Percentiles rank a stretch among this genome's conserved stretches.
Conservation (phyloP, 345 rosid species). For the Schrenkiella parvula region DNA sequence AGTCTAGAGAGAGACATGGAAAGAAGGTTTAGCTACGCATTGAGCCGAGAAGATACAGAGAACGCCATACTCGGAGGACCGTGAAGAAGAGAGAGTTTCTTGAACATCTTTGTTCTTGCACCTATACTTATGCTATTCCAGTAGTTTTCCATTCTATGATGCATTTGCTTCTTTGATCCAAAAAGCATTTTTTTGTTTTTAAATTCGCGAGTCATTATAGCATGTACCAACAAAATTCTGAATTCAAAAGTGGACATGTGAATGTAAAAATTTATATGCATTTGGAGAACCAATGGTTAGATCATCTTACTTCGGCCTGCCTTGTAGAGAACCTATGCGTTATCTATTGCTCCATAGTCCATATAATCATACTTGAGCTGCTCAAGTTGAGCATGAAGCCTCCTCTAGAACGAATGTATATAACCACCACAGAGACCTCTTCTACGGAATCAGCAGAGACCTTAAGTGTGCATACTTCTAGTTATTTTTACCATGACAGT, state of each 20-base stretch:
- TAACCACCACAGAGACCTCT: neutral
- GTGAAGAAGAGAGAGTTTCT: conserved; percentile 22
- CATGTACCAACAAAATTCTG: neutral
- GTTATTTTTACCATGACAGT: no score
- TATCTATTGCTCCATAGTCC: neutral
- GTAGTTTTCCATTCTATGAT: neutral
- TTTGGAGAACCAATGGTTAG: neutral
- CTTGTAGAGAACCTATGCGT: neutral
- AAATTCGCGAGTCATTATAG: neutral
- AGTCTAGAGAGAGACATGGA: conserved; percentile 86
- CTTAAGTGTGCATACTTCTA: no score
- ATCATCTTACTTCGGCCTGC: neutral
- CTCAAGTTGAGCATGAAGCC: neutral
- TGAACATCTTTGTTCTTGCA: neutral
- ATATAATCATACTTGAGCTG: neutral
- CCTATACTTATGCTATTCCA: neutral
- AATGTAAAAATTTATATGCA: neutral
- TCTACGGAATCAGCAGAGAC: neutral
- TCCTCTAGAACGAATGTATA: neutral
- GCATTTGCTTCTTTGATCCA: conserved; percentile 8
- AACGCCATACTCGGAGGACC: conserved; percentile 97
- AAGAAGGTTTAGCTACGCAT: conserved; percentile 92
- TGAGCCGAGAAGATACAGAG: conserved; percentile 89
- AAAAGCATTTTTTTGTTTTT: neutral
- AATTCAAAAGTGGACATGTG: neutral